Base-by-base conservation (phyloP, 768 basidiomycete species). In the Naganishia friedmannii region DNA sequence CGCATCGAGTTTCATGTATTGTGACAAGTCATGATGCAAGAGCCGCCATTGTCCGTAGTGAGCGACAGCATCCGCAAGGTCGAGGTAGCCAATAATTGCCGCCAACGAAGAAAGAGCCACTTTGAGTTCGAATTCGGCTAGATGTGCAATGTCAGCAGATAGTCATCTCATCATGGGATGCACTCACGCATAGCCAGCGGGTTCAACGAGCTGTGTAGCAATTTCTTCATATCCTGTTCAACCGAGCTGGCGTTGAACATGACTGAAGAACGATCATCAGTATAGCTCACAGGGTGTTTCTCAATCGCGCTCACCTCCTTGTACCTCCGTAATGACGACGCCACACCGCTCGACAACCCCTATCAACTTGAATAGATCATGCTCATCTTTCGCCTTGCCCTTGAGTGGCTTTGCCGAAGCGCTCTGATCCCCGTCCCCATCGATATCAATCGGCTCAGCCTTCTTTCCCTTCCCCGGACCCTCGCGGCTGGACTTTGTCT, bases 1-100 rank as follows among this genome's bases (percentile, higher is more conserved):
- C 1, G 96, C 92, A 78, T 99, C 96, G 10, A 98, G 86, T 69
- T 89, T 89, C 93, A 99, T 96, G 81, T 89, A 98, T 77, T 91
- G 93, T 1, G 90, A 87, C 0, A 99, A 84, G 77, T 98, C 93
- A 77, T 99, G 94, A 0, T 89, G 90, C 46, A 86, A 86, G 15
- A 99, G 85, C 17, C 85, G 87, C 83, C 88, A 98, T 68, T 88
- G 86, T 26, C 88, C 89, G 72, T 89, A 88, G 75, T 94, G 92
- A 2, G 87, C 84, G 6, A 88, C 82, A 73, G 95, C 91, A 8
- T 88, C 83, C 2, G 92, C 83, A 5, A 99, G 87, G 19, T 87
- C 85, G 0, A 98, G 86, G 78, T 97, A 97, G 2, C 84, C 83
- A 68, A 95, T 85, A 7, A 98, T 85, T 0, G 93, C 95, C 13